Conservation (phyloP, 805 yeast genomes). For the Cyberlindnera americana region DNA sequence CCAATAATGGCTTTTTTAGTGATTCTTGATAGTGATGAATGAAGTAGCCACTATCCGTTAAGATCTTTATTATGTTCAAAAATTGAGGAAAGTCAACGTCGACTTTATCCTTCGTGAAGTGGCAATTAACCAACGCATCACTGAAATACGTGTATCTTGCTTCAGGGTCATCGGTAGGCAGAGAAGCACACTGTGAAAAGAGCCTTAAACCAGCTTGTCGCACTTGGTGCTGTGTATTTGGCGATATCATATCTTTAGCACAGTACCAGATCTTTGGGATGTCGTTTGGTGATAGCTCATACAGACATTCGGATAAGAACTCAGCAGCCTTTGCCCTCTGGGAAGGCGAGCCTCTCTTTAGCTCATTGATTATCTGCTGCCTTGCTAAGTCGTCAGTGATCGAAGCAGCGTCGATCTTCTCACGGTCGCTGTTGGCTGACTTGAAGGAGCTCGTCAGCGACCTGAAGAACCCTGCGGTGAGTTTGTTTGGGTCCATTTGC, state of each 20-base stretch:
- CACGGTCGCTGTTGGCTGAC: slow-evolving; percentile 24
- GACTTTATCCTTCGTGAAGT: slow-evolving; percentile 28
- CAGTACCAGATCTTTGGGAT: slow-evolving; percentile 76
- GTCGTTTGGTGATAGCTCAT: slow-evolving; percentile 50
- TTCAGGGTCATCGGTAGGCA: slow-evolving; percentile 45
- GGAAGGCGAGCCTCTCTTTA: slow-evolving; percentile 36
- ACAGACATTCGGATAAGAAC: slow-evolving; percentile 46
- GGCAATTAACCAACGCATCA: slow-evolving; percentile 48
- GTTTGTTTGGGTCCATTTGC: slow-evolving; percentile 11
- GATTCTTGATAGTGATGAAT: slow-evolving; percentile 48
- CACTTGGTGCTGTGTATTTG: slow-evolving; percentile 34
- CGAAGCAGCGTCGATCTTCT: slow-evolving; percentile 37
- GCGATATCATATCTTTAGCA: slow-evolving; percentile 46
- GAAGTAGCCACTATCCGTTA: slow-evolving; percentile 53
- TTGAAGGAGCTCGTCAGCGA: slow-evolving; percentile 27
- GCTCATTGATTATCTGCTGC: slow-evolving; percentile 36
- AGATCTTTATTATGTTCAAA: slow-evolving; percentile 40
- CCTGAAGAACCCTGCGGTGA: slow-evolving; percentile 24
- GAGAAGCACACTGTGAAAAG: slow-evolving; percentile 50
- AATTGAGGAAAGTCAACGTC: slow-evolving; percentile 53
- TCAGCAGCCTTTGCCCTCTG: slow-evolving; percentile 48
- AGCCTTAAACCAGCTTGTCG: slow-evolving; percentile 51
- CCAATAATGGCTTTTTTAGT: slow-evolving; percentile 37
- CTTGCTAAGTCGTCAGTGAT: slow-evolving; percentile 44
- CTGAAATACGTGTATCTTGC: slow-evolving; percentile 54